Percentiles rank a stretch among this genome's conserved stretches.
These are phyloP conservation scores for Erysiphe pulchra DNA, from an alignment of 2,329 filamentous ascomycete species.

Conservation along the genomic window DNA sequence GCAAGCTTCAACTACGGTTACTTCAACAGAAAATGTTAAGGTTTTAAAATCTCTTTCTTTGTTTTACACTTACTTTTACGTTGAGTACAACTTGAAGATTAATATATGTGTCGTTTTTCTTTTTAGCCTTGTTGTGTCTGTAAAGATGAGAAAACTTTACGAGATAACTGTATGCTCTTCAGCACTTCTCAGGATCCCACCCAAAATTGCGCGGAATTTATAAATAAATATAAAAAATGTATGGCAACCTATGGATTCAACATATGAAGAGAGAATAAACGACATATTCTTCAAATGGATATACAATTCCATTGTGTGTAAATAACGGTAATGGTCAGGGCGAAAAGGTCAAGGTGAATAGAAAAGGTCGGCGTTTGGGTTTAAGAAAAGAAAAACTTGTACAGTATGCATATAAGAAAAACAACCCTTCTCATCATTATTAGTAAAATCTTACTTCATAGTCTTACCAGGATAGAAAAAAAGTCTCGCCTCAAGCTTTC, in stretches of 20 bases:
- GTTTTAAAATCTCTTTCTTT: background rate
- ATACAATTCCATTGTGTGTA: too few relatives aligned
- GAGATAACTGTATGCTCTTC: constrained; percentile 98
- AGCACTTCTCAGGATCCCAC: constrained; percentile 61
- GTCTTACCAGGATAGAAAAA: too few relatives aligned
- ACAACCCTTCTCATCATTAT: too few relatives aligned
- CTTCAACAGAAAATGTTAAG: background rate
- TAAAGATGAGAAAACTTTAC: constrained; percentile 74
- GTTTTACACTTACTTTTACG: background rate
- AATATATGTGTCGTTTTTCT: background rate
- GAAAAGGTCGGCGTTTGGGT: too few relatives aligned
- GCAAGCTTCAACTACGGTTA: background rate
- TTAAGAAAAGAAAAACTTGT: too few relatives aligned
- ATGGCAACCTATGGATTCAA: constrained; percentile 84
- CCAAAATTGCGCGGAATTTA: constrained; percentile 56
- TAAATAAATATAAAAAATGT: constrained; percentile 69
- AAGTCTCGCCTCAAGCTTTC: too few relatives aligned
- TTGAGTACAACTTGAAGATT: background rate
- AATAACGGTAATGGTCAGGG: too few relatives aligned
- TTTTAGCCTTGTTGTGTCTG: constrained; percentile 85
- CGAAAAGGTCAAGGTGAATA: too few relatives aligned
- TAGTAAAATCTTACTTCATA: too few relatives aligned
- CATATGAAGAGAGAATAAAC: background rate
- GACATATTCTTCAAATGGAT: background rate
- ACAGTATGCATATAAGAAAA: too few relatives aligned